Base-by-base conservation (phyloP, 495 filamentous ascomycete species). In the Entonaema liquescens region DNA sequence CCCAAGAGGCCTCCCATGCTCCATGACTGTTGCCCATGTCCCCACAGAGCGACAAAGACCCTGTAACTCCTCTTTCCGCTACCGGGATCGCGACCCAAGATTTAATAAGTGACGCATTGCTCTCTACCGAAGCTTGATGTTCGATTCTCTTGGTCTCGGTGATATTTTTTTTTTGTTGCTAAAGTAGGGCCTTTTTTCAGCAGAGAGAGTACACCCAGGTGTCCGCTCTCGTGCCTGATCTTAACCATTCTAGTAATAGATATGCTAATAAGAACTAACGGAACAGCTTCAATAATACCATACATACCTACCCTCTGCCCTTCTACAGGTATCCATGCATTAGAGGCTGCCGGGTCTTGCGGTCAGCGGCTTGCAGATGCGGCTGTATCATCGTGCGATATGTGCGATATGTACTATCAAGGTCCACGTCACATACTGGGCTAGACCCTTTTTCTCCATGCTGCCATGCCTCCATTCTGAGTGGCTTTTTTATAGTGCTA, bases 321-420 rank as follows among this genome's bases (percentile, higher is more conserved):
- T 54, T 59, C 40, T 38, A 62, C 58, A 69, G 62, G 55, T 59
- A 70, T 57, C 63, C 62, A 66, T 69, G 70, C 70, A 68, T 64
- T 28, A 56, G 38, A 40, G 54, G 42, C 38, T 55, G 54, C 54
- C 64, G 65, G 61, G 54, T 60, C 58, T 63, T 70, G 67, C 71
- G 71, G 71, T 73, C 50, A 73, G 71, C 71, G 62, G 62, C 67
- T 65, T 66, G 71, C 67, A 63, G 67, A 70, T 74, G 71, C 71
- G 71, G 71, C 71, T 74, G 71, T 74, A 74, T 70, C 71, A 74
- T 67, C 58, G 67, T 61, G 70, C 70, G 25, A 68, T 68, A 72
- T 61, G 63, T 71, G 63, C 62, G n/a, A n/a, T n/a, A n/a, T n/a
- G n/a, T 47, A 25, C 28, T 33, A 44, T 55, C 31, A 49, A 62